These are phyloP conservation scores for Monosporozyma yasuniensis DNA, from an alignment of 805 yeast genomes.

Conservation along the genomic window DNA sequence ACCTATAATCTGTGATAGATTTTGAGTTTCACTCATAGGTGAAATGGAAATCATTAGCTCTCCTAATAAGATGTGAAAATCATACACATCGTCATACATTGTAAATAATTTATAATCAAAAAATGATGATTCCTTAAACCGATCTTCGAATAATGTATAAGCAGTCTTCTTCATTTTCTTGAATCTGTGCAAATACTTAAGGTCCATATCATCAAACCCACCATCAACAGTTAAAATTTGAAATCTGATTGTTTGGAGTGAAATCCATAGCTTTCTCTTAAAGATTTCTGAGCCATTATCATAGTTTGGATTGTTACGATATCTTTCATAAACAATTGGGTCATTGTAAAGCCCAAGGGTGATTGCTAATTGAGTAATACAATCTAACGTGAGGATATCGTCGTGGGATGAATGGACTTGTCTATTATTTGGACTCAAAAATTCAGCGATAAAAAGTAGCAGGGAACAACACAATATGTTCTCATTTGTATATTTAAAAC, in stretches of 20 bases:
- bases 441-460: constrained; percentile 9
- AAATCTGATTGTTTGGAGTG: constrained; percentile 13
- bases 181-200: constrained; percentile 7
- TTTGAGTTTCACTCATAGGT: constrained; percentile 2
- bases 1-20: constrained; percentile 5
- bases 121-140: background rate
- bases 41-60: constrained; percentile 6
- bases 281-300: constrained; percentile 1
- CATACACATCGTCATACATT: constrained; percentile 11
- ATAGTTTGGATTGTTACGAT: background rate
- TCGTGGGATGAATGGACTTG: constrained; percentile 6
- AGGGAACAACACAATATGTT: constrained; percentile 7
- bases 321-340: constrained; percentile 8
- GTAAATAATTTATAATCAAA: constrained; percentile 6
- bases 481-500: constrained; percentile 13
- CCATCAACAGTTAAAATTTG: constrained; percentile 8
- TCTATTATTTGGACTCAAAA: constrained; percentile 11
- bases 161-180: background rate
- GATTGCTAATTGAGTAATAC: constrained; percentile 5
- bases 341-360: constrained; percentile 12
- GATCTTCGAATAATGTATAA: background rate
- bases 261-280: constrained; percentile 15
- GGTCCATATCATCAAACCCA: constrained; percentile 1
- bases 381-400: constrained; percentile 7
- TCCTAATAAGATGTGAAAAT: constrained; percentile 10